These are phyloP conservation scores for Juncus effusus DNA, from an alignment of 176 grass and related monocot species.

Conservation along the genomic window DNA sequence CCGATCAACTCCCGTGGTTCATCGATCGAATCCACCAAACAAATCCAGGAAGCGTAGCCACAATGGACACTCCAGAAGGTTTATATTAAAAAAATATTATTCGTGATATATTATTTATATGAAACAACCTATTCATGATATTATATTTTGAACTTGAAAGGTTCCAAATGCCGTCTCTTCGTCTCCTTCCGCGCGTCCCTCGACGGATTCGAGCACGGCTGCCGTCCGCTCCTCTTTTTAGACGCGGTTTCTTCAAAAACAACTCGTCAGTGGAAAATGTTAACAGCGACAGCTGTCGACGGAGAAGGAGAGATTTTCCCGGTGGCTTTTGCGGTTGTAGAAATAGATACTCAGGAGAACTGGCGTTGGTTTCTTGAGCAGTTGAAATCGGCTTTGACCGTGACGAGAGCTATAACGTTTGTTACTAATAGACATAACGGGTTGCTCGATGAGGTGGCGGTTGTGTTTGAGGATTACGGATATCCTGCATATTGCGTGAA, in stretches of 20 bases:
- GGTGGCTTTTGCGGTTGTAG: conserved; percentile 83
- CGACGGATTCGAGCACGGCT: conserved; percentile 88
- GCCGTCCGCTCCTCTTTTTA: conserved; percentile 81
- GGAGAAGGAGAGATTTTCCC: conserved; percentile 70
- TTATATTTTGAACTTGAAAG: not conserved
- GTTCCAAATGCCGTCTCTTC: conserved; percentile 84
- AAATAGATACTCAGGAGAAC: conserved; percentile 53
- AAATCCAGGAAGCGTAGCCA: conserved; percentile 84
- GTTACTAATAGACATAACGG: conserved; percentile 78
- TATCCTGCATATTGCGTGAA: conserved; percentile 66
- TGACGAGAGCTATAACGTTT: conserved; percentile 59
- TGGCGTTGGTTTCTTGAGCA: conserved; percentile 94
- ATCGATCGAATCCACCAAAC: conserved; percentile 74
- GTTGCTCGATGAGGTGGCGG: conserved; percentile 57
- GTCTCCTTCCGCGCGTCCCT: conserved; percentile 77
- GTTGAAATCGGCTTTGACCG: conserved; percentile 58
- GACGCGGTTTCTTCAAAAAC: conserved; percentile 69
- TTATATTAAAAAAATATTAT: too few relatives aligned
- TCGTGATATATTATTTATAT: too few relatives aligned
- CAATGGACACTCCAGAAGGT: conserved; percentile 49
- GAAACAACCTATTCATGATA: too few relatives aligned
- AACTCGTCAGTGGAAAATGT: conserved; percentile 72
- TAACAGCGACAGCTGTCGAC: conserved; percentile 73
- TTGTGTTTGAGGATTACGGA: conserved; percentile 62
- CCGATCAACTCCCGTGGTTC: conserved; percentile 83